Percentiles rank a stretch among this genome's conserved stretches.
phyloP scores from a whole-genome alignment of 179 eudicot species.

The Patellifolia procumbens region DNA sequence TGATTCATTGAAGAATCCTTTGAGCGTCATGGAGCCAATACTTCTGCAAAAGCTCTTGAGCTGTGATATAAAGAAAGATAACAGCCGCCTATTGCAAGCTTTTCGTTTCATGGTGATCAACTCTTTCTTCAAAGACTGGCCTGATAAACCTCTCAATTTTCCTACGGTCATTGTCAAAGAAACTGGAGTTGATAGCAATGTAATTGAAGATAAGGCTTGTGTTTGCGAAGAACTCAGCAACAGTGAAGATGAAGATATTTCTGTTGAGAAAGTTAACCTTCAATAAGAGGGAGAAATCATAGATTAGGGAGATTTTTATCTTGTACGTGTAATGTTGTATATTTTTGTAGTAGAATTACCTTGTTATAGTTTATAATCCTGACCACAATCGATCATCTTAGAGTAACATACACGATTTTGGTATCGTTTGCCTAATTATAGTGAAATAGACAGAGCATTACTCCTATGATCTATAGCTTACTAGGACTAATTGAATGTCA shows the following conservation, averaged over 20 bases:
- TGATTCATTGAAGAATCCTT: slow-evolving; percentile 10
- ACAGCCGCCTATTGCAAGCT: slow-evolving; percentile 63
- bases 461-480: too few relatives aligned
- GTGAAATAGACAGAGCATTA: too few relatives aligned
- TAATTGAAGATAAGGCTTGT: slow-evolving; percentile 29
- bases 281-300: slow-evolving; percentile 64
- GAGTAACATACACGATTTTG: too few relatives aligned
- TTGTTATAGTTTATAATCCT: too few relatives aligned
- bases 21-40: slow-evolving; percentile 50
- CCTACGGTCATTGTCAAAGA: slow-evolving; percentile 68
- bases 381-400: too few relatives aligned
- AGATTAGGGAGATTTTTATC: slow-evolving; percentile 24
- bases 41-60: slow-evolving; percentile 75
- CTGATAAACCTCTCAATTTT: slow-evolving; percentile 58
- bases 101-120: slow-evolving; percentile 81
- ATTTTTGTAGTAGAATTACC: too few relatives aligned
- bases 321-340: too few relatives aligned
- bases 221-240: slow-evolving; percentile 10
- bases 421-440: too few relatives aligned
- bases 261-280: neutral
- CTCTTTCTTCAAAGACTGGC: slow-evolving; percentile 70
- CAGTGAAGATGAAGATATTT: slow-evolving; percentile 9
- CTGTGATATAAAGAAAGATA: slow-evolving; percentile 69
- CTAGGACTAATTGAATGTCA: too few relatives aligned
- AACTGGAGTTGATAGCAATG: slow-evolving; percentile 26